phyloP scores from a whole-genome alignment of 2,329 filamentous ascomycete species.

The Paradendryphiella salina region DNA sequence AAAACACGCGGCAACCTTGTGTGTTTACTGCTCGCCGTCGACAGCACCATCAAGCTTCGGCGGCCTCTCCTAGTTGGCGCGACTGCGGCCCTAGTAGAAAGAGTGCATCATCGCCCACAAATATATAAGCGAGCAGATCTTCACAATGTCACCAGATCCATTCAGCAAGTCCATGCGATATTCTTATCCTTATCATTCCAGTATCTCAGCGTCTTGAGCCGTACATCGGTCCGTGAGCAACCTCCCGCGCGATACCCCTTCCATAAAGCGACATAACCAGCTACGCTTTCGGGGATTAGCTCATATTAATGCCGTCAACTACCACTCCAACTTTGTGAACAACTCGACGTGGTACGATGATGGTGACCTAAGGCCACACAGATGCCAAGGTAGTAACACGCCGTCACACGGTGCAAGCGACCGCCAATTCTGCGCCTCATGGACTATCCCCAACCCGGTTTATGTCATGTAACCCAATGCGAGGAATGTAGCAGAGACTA shows the following conservation, averaged over 20 bases:
- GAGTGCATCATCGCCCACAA: neutral
- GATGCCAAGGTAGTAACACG: neutral
- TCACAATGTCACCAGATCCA: neutral
- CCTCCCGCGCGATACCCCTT: neutral
- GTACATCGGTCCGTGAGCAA: neutral
- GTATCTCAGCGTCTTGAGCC: neutral
- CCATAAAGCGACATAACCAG: neutral
- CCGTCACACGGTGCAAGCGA: neutral
- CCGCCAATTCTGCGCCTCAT: neutral
- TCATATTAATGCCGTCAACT: neutral
- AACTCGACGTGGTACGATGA: neutral
- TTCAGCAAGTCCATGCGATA: slow-evolving; percentile 2
- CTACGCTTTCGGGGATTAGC: neutral
- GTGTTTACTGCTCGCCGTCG: too few relatives aligned
- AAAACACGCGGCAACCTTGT: neutral
- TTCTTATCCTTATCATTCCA: slow-evolving; percentile 3
- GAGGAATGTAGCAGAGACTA: neutral
- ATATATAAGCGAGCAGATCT: neutral
- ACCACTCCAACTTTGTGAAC: neutral
- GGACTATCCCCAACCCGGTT: neutral
- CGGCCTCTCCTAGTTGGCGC: too few relatives aligned
- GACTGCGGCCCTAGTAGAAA: neutral
- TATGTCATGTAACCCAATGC: slow-evolving; percentile 4
- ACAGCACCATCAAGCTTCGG: too few relatives aligned
- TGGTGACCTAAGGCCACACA: slow-evolving; percentile 1